phyloP scores from a whole-genome alignment of 768 basidiomycete genomes.

The Tephrocybe sp. region DNA sequence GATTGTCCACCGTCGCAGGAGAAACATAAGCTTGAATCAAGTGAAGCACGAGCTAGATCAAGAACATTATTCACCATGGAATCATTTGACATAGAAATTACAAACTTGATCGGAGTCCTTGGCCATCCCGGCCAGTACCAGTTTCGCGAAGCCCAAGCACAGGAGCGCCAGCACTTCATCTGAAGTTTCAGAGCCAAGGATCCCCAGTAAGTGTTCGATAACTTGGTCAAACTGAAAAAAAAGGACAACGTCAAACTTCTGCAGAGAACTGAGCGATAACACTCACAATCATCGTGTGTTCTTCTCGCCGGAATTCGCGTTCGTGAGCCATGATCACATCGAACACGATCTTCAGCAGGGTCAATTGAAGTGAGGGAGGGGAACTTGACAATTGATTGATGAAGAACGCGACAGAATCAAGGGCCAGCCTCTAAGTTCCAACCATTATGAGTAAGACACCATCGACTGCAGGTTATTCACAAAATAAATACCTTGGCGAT shows the following conservation, averaged over 20 bases:
- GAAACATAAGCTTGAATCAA: conserved; percentile 64
- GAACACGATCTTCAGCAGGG: conserved; percentile 77
- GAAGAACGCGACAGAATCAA: conserved; percentile 57
- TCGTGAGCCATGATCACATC: conserved; percentile 88
- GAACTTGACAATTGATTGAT: conserved; percentile 55
- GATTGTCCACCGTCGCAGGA: conserved; percentile 77
- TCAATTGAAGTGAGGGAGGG: conserved; percentile 62
- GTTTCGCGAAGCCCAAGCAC: conserved; percentile 81
- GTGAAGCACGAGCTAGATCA: conserved; percentile 35
- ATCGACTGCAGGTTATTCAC: background rate
- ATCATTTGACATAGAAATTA: background rate
- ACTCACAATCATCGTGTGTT: conserved; percentile 19
- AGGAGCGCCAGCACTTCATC: conserved; percentile 63
- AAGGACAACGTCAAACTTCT: background rate
- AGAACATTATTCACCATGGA: conserved; percentile 29
- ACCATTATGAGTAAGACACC: background rate
- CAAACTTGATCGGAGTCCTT: conserved; percentile 61
- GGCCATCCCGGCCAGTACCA: conserved; percentile 76
- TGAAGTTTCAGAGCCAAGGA: conserved; percentile 45
- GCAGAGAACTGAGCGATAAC: background rate
- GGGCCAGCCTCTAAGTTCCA: conserved; percentile 26
- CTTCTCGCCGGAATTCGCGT: conserved; percentile 36
- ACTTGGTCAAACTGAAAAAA: conserved; percentile 18
- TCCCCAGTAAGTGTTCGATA: conserved; percentile 31
- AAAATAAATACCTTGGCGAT: conserved; percentile 56